A percentile compares a stretch with the other conserved stretches of the same genome.
These are phyloP conservation scores for Monosporozyma solicola DNA, from an alignment of 805 yeast genomes.

Conservation along the genomic window DNA sequence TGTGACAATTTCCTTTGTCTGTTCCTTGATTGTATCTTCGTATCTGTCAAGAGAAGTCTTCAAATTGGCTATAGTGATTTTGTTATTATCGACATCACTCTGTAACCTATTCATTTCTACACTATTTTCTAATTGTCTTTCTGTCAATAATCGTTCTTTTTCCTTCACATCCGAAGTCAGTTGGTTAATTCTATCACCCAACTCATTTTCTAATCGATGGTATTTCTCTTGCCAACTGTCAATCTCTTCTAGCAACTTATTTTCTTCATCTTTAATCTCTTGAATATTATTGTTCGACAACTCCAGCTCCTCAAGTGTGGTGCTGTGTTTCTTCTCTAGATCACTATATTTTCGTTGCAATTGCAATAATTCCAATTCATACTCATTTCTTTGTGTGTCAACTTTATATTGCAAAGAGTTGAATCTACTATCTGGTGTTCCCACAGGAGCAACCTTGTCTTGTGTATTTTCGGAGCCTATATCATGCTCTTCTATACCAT, in stretches of 20 bases:
- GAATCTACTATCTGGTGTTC: not conserved
- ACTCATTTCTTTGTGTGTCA: conserved; percentile 32
- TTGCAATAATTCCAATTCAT: conserved; percentile 26
- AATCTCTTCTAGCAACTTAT: not conserved
- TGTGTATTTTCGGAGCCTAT: not conserved
- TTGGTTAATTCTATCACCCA: conserved; percentile 19
- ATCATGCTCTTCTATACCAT: conserved; percentile 1
- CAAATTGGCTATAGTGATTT: conserved; percentile 15
- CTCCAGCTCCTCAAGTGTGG: conserved; percentile 25
- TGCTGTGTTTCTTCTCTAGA: conserved; percentile 28
- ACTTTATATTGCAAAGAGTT: conserved; percentile 30
- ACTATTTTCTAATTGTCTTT: conserved; percentile 30
- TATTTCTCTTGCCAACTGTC: not conserved
- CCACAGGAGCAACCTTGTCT: not conserved
- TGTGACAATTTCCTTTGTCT: conserved; percentile 15
- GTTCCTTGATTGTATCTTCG: conserved; percentile 19
- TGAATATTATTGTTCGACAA: not conserved
- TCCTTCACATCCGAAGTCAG: conserved; percentile 2
- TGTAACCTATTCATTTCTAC: conserved; percentile 11
- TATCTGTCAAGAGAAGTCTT: conserved; percentile 15
- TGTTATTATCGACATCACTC: conserved; percentile 10
- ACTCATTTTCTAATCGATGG: not conserved
- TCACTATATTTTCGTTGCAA: conserved; percentile 16
- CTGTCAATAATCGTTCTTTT: conserved; percentile 28
- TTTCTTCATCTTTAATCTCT: not conserved